Evolutionary conservation across 2,329 filamentous ascomycete species (phyloP).

Genomic region (Arachnomyces sp.): DNA sequence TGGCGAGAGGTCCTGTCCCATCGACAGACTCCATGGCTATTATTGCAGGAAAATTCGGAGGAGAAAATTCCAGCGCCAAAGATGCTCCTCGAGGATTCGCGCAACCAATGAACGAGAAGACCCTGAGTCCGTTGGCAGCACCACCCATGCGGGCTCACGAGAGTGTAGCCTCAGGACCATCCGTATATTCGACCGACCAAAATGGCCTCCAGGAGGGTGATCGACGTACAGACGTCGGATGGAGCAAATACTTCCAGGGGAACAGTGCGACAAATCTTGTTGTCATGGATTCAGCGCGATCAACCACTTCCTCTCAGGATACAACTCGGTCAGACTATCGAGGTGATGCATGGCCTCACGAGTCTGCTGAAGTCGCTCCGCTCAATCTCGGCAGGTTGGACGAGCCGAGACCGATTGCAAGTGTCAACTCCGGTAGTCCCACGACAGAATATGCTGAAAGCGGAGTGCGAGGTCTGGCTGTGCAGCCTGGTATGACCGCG

Average conservation of each 20-base stretch:
- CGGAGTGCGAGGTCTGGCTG: slow-evolving; percentile 23
- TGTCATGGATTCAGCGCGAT: slow-evolving; percentile 18
- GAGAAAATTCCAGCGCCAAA: neutral
- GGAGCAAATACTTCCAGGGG: slow-evolving; percentile 42
- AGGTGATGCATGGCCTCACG: slow-evolving; percentile 34
- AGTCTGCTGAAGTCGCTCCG: slow-evolving; percentile 24
- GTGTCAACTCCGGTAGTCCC: slow-evolving; percentile 36
- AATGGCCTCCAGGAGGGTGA: slow-evolving; percentile 28
- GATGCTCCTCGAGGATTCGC: no score
- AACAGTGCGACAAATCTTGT: slow-evolving; percentile 22
- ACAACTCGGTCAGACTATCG: slow-evolving; percentile 30
- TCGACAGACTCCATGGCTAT: slow-evolving; percentile 35
- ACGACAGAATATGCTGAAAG: slow-evolving; percentile 29
- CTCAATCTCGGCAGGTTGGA: slow-evolving; percentile 31
- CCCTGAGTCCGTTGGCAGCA: slow-evolving; percentile 18
- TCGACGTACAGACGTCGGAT: slow-evolving; percentile 40
- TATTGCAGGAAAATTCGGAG: slow-evolving; percentile 29
- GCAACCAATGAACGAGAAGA: slow-evolving; percentile 21
- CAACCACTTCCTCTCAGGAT: slow-evolving; percentile 17
- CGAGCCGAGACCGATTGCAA: slow-evolving; percentile 31
- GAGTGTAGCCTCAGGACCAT: slow-evolving; percentile 7
- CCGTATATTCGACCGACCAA: slow-evolving; percentile 13
- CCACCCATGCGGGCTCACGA: slow-evolving; percentile 3
- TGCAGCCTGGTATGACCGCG: slow-evolving; percentile 34
- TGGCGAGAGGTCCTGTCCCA: slow-evolving; percentile 36